Base-by-base conservation (phyloP, 139 green algal species). In the Asterochloris sp. region DNA sequence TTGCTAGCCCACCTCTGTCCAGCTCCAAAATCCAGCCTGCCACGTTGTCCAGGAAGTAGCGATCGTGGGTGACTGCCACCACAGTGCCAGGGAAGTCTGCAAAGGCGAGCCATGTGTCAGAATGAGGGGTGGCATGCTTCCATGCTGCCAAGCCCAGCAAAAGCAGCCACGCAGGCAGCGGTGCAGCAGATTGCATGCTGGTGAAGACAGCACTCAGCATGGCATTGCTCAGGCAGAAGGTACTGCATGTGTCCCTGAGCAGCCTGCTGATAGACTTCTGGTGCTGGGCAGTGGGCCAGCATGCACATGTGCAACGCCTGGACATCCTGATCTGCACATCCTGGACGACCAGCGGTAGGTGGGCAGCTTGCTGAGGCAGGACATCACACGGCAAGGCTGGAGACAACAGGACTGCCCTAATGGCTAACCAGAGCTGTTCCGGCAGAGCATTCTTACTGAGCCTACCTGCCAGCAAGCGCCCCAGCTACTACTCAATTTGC, bases 21-120 rank as follows among this genome's bases (percentile, higher is more conserved):
- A 96, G 89, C 83, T 96, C 93, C 80, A 97, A 81, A 85, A 96
- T 95, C 91, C 91, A 96, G 67, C 76, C 89, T 24, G 90, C 91
- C 63, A 96, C 90, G 69, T 95, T 93, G 74, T 94, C 88, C 66
- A 94, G 62, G 67, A 84, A 82, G 85, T 85, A 89, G 24, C 90
- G 88, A 89, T 95, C 92, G 89, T 96, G 93, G 0, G 93, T 95
- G 64, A 96, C 89, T 15, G 88, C 89, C 62, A 96, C 90, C 68
- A 95, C 91, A 6, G 92, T 95, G 75, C 91, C 91, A 61, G 86
- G 85, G 86, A 96, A 95, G 21, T 86, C 87, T 80, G 1, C 79
- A 78, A 1, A 54, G 19, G 68, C 47, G 63, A 79, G 69, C 80
- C 61, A 62, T 29, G 10, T 78, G 13, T 60, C 13, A 15, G 73